Conservation (phyloP, 306 rosid species). For the Trifolium repens region DNA sequence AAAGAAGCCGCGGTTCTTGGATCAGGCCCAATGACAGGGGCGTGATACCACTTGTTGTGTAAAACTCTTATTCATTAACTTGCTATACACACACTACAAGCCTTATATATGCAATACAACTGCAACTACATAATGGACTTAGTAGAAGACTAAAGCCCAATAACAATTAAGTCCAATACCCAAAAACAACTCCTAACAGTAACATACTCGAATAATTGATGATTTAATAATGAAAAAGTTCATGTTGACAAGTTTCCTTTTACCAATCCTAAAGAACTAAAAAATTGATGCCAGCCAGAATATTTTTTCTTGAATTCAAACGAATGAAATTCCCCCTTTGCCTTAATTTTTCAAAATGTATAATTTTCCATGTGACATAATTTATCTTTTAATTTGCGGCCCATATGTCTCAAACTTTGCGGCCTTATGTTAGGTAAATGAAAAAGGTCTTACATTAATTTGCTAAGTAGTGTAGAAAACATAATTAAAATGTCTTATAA, state of each 20-base stretch:
- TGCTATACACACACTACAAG: no score
- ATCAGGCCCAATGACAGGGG: no score
- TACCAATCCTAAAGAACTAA: neutral
- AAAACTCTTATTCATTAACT: no score
- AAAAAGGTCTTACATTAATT: slow-evolving; percentile 2
- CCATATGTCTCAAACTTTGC: slow-evolving; percentile 33
- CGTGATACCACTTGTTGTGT: no score
- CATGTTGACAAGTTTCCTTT: neutral
- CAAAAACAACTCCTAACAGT: no score
- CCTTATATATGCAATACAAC: no score
- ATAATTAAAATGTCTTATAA: slow-evolving; percentile 11
- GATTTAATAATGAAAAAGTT: neutral
- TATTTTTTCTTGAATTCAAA: neutral
- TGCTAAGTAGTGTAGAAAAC: neutral
- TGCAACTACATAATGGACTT: no score
- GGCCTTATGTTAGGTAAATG: slow-evolving; percentile 7
- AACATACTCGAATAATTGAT: no score
- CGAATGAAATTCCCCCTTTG: neutral
- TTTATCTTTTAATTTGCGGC: neutral
- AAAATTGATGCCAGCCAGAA: neutral
- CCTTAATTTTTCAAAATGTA: neutral
- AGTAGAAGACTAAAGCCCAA: no score
- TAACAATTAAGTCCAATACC: no score
- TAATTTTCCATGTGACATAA: no score
- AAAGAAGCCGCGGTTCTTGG: no score